Base-by-base conservation (phyloP, 2,329 filamentous ascomycete species). In the Colletotrichum agaves region DNA sequence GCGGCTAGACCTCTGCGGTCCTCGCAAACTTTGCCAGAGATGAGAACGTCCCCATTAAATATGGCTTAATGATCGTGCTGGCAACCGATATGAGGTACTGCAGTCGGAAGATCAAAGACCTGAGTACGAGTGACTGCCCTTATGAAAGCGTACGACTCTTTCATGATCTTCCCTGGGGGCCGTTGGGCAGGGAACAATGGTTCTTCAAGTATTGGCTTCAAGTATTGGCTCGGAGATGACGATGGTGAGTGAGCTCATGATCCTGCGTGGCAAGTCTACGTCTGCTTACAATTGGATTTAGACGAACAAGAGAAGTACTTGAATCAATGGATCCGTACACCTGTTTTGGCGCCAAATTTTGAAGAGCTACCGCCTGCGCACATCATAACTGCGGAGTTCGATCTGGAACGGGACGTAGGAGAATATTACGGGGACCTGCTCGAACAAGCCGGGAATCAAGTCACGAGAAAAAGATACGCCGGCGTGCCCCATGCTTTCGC, bases 321-420 rank as follows among this genome's bases (percentile, higher is more conserved):
- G 11, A 31, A 66, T 2, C 17, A 66, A 5, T 66, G 63, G 58
- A 56, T n/a, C 4, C 37, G 63, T 1, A 63, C 63, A 3, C 63
- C 63, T 0, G 72, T 78, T 0, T 60, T 74, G 3, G 75, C 77
- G 6, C 71, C 71, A 5, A 73, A 73, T 12, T 75, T 78, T 15
- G 31, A 62, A 3, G 61, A 70, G 6, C 55, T 79, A 10, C 73
- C 76, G 0, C 73, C 70, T 2, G 75, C 76, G 1, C 73, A 78
- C 11, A 73, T 79, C 8, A 62, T 79, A 39, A 78, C 77, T 1
- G 77, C 78, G 2, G 77, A 78, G 53, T 77, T 78, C 61, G 77
- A 79, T 57, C 60, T 77, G 5, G 69, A 77, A 57, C 71, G 78
- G n/a, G 78, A 79, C 65, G 75, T 79, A 56, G 76, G 76, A 3